A percentile compares a stretch with the other conserved stretches of the same genome.
Evolutionary conservation across 805 yeast species (phyloP).

Genomic region (Saturnispora gosingensis): DNA sequence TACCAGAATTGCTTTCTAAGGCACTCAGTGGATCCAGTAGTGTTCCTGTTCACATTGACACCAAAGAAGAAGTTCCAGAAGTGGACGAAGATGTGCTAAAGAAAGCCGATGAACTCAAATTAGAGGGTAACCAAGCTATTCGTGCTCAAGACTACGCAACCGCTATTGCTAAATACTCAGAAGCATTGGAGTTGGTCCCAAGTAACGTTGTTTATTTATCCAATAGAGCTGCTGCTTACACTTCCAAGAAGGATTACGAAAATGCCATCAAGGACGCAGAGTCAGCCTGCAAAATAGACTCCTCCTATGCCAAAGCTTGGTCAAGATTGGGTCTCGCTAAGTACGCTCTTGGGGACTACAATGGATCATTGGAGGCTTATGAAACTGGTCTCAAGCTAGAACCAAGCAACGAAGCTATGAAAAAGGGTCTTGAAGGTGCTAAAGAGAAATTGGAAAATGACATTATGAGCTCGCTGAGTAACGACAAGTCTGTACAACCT

Average conservation of each 20-base stretch:
- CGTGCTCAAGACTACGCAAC: conserved; percentile 58
- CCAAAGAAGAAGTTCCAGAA: conserved; percentile 28
- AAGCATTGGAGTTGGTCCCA: conserved; percentile 64
- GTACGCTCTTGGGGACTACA: conserved; percentile 88
- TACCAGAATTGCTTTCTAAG: conserved; percentile 21
- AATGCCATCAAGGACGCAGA: conserved; percentile 79
- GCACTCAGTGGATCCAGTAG: conserved; percentile 10
- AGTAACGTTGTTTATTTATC: conserved; percentile 78
- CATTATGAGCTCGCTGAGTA: conserved; percentile 35
- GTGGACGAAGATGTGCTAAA: conserved; percentile 37
- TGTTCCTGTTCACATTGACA: conserved; percentile 33
- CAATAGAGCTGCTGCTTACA: conserved; percentile 94
- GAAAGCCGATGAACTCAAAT: conserved; percentile 76
- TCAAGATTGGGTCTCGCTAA: conserved; percentile 91
- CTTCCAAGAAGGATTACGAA: conserved; percentile 65
- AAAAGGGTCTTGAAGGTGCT: conserved; percentile 88
- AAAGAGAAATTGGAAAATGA: conserved; percentile 79
- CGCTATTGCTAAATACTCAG: conserved; percentile 73
- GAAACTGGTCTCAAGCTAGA: conserved; percentile 86
- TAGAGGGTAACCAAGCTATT: conserved; percentile 86
- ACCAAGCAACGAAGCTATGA: conserved; percentile 79
- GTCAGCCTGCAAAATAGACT: conserved; percentile 67
- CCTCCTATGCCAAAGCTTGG: conserved; percentile 83
- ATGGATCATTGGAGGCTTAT: conserved; percentile 86
- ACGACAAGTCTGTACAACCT: conserved; percentile 18